Conservation (phyloP, 2,329 filamentous ascomycete species). For the Coleophoma eucalyptorum region DNA sequence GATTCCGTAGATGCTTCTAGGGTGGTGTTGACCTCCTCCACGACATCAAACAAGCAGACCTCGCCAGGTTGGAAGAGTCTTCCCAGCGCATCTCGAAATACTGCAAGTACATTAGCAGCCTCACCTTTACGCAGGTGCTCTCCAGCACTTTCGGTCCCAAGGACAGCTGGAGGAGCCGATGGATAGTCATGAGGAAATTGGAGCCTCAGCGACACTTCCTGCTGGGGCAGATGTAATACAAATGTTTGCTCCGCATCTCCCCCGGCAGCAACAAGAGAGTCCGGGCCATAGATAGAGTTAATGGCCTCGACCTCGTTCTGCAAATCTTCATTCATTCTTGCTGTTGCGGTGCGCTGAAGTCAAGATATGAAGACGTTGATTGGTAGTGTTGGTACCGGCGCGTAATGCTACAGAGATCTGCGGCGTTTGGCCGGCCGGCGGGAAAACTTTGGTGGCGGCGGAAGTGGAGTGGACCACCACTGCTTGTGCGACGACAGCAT, state of each 20-base stretch:
- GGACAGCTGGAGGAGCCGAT: slow-evolving; percentile 63
- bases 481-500: no score
- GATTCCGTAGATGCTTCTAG: neutral
- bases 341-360: neutral
- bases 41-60: slow-evolving; percentile 87
- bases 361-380: neutral
- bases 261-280: slow-evolving; percentile 48
- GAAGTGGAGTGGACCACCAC: no score
- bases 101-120: slow-evolving; percentile 64
- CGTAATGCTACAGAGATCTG: slow-evolving; percentile 2
- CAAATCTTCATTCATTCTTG: slow-evolving; percentile 37
- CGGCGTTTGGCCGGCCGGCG: no score
- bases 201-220: slow-evolving; percentile 53
- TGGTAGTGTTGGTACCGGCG: slow-evolving; percentile 5
- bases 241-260: slow-evolving; percentile 39
- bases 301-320: slow-evolving; percentile 75
- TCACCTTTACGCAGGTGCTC: slow-evolving; percentile 64
- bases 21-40: slow-evolving; percentile 62
- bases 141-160: slow-evolving; percentile 77
- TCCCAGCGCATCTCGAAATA: slow-evolving; percentile 64
- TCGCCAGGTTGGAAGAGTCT: slow-evolving; percentile 68
- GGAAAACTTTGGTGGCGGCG: no score
- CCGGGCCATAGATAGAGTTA: slow-evolving; percentile 77
- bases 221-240: slow-evolving; percentile 62
- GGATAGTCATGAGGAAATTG: slow-evolving; percentile 75